A percentile compares a stretch with the other conserved stretches of the same genome.
phyloP scores from a whole-genome alignment of 805 yeast genomes.

The Kodamaea neixiangensis region DNA sequence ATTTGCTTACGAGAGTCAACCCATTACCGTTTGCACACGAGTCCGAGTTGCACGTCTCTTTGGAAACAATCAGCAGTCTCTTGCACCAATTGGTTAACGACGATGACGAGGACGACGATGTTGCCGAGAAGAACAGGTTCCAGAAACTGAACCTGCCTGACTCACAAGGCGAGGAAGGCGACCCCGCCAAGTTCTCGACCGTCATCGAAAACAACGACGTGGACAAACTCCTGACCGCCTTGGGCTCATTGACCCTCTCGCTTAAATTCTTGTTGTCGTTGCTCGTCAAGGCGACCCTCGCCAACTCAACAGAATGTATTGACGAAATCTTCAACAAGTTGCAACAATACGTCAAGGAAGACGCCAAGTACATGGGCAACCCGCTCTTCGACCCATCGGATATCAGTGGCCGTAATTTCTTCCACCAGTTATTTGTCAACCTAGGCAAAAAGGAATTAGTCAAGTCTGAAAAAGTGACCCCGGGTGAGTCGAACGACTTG shows the following conservation, averaged over 20 bases:
- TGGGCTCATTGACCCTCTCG: background rate
- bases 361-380: conserved; percentile 15
- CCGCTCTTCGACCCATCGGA: conserved; percentile 59
- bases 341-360: conserved; percentile 26
- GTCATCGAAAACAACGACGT: conserved; percentile 7
- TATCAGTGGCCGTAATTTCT: conserved; percentile 77
- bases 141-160: conserved; percentile 4
- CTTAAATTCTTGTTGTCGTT: conserved; percentile 58
- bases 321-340: conserved; percentile 53
- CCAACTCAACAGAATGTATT: conserved; percentile 58
- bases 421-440: conserved; percentile 80
- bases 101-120: conserved; percentile 13
- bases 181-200: conserved; percentile 5
- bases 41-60: conserved; percentile 52
- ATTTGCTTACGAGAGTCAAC: conserved; percentile 63
- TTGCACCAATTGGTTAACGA: conserved; percentile 50
- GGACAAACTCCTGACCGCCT: background rate
- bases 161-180: background rate
- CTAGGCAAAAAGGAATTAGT: conserved; percentile 62
- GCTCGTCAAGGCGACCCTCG: conserved; percentile 63
- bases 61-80: conserved; percentile 53
- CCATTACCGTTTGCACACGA: conserved; percentile 81
- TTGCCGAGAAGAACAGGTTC: conserved; percentile 1
- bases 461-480: conserved; percentile 44
- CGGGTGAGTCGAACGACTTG: conserved; percentile 33